Evolutionary conservation across 169 alveolate genomes (phyloP).

Genomic region (Eimeria acervulina): DNA sequence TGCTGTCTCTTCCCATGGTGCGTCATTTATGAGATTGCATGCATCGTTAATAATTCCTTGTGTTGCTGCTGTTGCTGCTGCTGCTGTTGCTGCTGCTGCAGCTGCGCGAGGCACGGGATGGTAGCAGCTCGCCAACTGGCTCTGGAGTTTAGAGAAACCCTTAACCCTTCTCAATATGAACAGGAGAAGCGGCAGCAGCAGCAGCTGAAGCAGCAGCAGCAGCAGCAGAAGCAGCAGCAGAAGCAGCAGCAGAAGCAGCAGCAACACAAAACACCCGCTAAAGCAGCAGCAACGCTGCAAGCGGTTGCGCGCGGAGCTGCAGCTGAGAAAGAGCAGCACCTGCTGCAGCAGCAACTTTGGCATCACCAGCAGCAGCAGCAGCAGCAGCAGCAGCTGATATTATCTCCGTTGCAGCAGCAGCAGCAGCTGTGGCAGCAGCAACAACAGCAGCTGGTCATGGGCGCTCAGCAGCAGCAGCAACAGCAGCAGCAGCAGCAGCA

Average conservation of each 20-base stretch:
- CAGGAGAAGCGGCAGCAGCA: conserved; percentile 30
- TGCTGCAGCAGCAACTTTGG: conserved; percentile 46
- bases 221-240: conserved; percentile 48
- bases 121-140: conserved; percentile 24
- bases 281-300: background rate
- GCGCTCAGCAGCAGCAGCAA: too few species aligned
- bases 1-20: too few species aligned
- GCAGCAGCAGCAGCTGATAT: conserved; percentile 20
- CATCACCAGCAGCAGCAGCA: background rate
- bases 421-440: conserved; percentile 40
- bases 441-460: conserved; percentile 36
- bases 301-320: background rate
- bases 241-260: conserved; percentile 24
- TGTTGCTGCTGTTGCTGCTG: conserved; percentile 10
- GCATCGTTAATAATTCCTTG: background rate
- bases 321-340: conserved; percentile 1
- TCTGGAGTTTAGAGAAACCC: conserved; percentile 18
- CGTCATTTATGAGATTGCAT: too few species aligned
- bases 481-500: conserved; percentile 38
- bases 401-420: conserved; percentile 11
- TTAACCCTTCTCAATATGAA: conserved; percentile 11
- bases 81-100: conserved; percentile 42
- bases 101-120: conserved; percentile 58
- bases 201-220: conserved; percentile 16
- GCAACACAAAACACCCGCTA: background rate